Evolutionary conservation across 2,329 filamentous ascomycete species (phyloP), one percentile per base, ranked within the genome.

Genomic region (Scleromitrula shiraiana): DNA sequence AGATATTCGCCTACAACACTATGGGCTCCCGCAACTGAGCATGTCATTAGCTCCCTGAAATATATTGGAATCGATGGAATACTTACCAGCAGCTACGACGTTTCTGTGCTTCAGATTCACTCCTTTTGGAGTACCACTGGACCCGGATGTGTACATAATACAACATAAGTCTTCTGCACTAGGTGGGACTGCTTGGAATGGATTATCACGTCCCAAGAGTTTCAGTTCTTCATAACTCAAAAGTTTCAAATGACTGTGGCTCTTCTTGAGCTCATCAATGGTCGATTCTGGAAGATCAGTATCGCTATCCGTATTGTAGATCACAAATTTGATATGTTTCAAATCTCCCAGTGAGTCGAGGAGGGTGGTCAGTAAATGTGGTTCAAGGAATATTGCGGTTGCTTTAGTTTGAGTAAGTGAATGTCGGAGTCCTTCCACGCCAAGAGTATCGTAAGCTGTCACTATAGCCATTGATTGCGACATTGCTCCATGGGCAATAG

Each of bases 391-490:
- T 73, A 96, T 91, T 66, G 83, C 83, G 59, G 81, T 81, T 44
- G 88, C 84, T 53, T 81, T 74, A 45, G 88, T 93, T 69, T 95
- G 86, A 19, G 82, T 74, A 55, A 96, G 77, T 3, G 89, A 94
- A 71, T 95, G 89, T 70, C 84, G 81, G 54, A 96, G 77, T 39
- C 89, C 90, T 53, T 83, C 80, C 60, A 88, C 78, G 46, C 90
- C 90, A 37, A 96, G 82, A 24, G 89, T 95, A 67, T 96, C 90
- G 68, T 96, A 96, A n/a, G n/a, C n/a, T n/a, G n/a, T n/a, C n/a
- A n/a, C n/a, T n/a, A n/a, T n/a, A n/a, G n/a, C n/a, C n/a, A n/a
- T n/a, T n/a, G n/a, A n/a, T n/a, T n/a, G n/a, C n/a, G n/a, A n/a
- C n/a, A n/a, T n/a, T n/a, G n/a, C n/a, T n/a, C n/a, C n/a, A n/a